Conservation (phyloP, 495 filamentous ascomycete species). For the Cairneyella variabilis region DNA sequence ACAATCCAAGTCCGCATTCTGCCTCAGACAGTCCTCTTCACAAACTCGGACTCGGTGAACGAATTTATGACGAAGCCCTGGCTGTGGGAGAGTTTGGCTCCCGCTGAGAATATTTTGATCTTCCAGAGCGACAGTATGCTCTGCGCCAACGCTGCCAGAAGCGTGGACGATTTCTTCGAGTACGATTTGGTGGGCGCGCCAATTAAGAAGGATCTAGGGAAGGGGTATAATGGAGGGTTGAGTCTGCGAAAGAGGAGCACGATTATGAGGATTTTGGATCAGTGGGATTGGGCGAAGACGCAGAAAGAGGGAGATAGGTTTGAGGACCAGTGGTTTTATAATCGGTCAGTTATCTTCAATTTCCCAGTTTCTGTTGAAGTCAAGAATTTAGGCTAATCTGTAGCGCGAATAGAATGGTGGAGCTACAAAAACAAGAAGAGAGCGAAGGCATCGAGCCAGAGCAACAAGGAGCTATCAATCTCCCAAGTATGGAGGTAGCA, state of each 20-base stretch:
- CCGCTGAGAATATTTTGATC: slow-evolving; percentile 27
- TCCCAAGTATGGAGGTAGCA: slow-evolving; percentile 20
- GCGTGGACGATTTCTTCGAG: slow-evolving; percentile 32
- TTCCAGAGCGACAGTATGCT: slow-evolving; percentile 35
- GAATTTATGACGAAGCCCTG: slow-evolving; percentile 21
- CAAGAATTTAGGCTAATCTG: too few relatives aligned
- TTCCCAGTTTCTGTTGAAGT: too few relatives aligned
- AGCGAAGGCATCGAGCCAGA: slow-evolving; percentile 10
- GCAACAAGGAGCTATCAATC: slow-evolving; percentile 15
- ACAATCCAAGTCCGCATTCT: slow-evolving; percentile 15
- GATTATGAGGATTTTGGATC: slow-evolving; percentile 24
- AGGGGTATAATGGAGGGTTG: slow-evolving; percentile 31
- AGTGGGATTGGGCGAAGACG: slow-evolving; percentile 21
- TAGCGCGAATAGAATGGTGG: slow-evolving; percentile 1
- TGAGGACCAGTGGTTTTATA: slow-evolving; percentile 33
- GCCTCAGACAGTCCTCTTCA: slow-evolving; percentile 18
- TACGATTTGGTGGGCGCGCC: slow-evolving; percentile 31
- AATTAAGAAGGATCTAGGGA: slow-evolving; percentile 15
- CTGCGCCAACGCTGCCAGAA: slow-evolving; percentile 25
- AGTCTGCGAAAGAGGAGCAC: slow-evolving; percentile 29
- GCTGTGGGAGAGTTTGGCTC: slow-evolving; percentile 30
- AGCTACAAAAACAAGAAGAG: slow-evolving; percentile 13
- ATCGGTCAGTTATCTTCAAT: too few relatives aligned
- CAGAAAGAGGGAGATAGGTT: slow-evolving; percentile 20
- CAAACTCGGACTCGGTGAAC: slow-evolving; percentile 18